Conservation (phyloP, 2,329 filamentous ascomycete genomes). For the Pezicula neosporulosa region DNA sequence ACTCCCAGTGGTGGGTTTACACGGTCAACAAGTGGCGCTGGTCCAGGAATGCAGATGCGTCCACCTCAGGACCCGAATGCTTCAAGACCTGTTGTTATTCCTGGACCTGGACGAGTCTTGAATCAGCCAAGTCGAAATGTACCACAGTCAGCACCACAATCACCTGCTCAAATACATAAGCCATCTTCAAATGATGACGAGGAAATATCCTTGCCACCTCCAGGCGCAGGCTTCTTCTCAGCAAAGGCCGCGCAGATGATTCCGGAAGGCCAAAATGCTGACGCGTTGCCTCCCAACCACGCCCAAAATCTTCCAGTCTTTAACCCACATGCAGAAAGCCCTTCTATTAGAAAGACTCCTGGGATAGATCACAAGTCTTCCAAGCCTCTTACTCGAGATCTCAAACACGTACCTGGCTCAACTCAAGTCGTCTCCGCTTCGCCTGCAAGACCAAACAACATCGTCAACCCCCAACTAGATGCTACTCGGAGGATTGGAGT, state of each 20-base stretch:
- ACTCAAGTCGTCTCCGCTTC: slow-evolving; percentile 19
- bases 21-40: slow-evolving; percentile 20
- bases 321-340: slow-evolving; percentile 72
- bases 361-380: slow-evolving; percentile 79
- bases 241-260: slow-evolving; percentile 60
- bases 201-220: slow-evolving; percentile 16
- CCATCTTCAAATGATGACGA: slow-evolving; percentile 10
- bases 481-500: slow-evolving; percentile 55
- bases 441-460: slow-evolving; percentile 34
- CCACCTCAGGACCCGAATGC: slow-evolving; percentile 11
- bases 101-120: slow-evolving; percentile 17
- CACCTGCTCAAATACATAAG: slow-evolving; percentile 16
- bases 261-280: slow-evolving; percentile 34
- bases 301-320: slow-evolving; percentile 54
- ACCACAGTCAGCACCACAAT: slow-evolving; percentile 19
- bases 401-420: slow-evolving; percentile 45
- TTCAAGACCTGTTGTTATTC: slow-evolving; percentile 2
- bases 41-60: slow-evolving; percentile 9
- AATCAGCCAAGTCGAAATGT: slow-evolving; percentile 28
- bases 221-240: slow-evolving; percentile 59
- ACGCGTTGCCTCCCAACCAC: slow-evolving; percentile 29
- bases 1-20: slow-evolving; percentile 25
- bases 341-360: slow-evolving; percentile 84
- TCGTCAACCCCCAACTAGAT: slow-evolving; percentile 52
- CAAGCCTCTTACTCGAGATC: slow-evolving; percentile 62